phyloP scores from a whole-genome alignment of 1,139 yeast species.

The Petasospora fabianii region DNA sequence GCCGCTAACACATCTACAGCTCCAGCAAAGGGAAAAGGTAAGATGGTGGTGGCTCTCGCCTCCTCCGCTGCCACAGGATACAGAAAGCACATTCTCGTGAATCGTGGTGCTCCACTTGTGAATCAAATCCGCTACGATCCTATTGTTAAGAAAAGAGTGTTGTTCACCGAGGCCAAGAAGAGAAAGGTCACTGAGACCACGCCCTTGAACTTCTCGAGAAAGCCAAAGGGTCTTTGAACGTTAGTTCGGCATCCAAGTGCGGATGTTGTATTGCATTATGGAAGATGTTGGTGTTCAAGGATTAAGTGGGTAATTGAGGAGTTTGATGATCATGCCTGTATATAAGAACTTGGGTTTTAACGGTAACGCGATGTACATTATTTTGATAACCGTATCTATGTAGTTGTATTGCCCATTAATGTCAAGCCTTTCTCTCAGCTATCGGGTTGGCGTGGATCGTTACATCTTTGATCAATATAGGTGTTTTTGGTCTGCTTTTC shows the following conservation, averaged over 20 bases:
- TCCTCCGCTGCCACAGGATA: conserved; percentile 89
- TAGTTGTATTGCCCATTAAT: no score
- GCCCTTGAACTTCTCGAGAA: conserved; percentile 59
- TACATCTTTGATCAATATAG: conserved; percentile 35
- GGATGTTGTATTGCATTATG: no score
- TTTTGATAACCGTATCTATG: conserved; percentile 1
- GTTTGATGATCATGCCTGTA: background rate
- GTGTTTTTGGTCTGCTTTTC: conserved; percentile 38
- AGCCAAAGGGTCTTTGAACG: conserved; percentile 31
- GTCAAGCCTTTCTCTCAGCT: conserved; percentile 11
- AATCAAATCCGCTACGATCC: conserved; percentile 92
- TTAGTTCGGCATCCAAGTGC: no score
- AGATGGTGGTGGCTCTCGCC: conserved; percentile 60
- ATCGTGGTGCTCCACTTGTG: conserved; percentile 75
- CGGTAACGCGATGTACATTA: conserved; percentile 5
- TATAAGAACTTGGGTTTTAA: conserved; percentile 16
- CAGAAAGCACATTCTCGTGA: conserved; percentile 74
- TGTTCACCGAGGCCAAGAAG: conserved; percentile 84
- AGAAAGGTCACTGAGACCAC: conserved; percentile 69
- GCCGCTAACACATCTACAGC: conserved; percentile 1
- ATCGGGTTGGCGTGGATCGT: conserved; percentile 35
- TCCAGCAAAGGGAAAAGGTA: conserved; percentile 27
- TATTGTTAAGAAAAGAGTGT: conserved; percentile 69
- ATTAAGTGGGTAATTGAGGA: no score
- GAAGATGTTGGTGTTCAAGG: no score